Base-by-base conservation (phyloP, 345 rosid genomes). In the Hibiscus trionum region DNA sequence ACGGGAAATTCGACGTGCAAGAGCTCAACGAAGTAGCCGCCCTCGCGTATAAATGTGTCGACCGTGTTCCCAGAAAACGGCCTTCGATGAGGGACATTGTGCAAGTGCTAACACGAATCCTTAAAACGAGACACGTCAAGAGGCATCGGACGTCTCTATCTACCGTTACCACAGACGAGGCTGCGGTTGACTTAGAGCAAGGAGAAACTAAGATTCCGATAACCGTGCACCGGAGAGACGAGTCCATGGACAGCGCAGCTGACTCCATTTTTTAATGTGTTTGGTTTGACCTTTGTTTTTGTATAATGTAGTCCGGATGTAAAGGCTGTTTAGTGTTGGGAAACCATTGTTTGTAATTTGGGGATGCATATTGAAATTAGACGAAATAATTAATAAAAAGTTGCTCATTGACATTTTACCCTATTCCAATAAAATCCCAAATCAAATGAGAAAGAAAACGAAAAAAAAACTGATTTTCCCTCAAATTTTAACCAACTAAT, bases 1-100 rank as follows among this genome's bases (percentile, higher is more conserved):
- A 88, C 15, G 97, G 97, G 44, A 86, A 79, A 67, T 90, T 87
- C n/a, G 89, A 92, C 35, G 5, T 83, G 73, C 81, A 84, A 77
- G 99, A 91, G 82, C 89, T 92, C 73, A 89, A 95, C 35, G 91
- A 91, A 73, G 87, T 95, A 62, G 93, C 99, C 27, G 84, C 88
- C 73, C 86, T 92, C 31, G 99, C 97, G 1, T 95, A 95, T 80
- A 92, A 83, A 81, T 90, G 97, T 68, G 83, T 95, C 49, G 82
- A 83, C 81, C 90, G 87, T 3, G 79, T 72, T n/a, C 88, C 98
- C 1, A 87, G 82, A 57, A 95, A 87, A 84, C 86, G 99, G 12
- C 97, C 97, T 35, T 85, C 88, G 59, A 90, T 92, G 97, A 86
- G 99, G 72, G 99, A 95, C 82, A 86, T 88, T 44, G 99, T 95